A percentile compares a stretch with the other conserved stretches of the same genome.
phyloP scores from a whole-genome alignment of 2,329 filamentous ascomycete genomes.

The Dryadomyces quercivorus region DNA sequence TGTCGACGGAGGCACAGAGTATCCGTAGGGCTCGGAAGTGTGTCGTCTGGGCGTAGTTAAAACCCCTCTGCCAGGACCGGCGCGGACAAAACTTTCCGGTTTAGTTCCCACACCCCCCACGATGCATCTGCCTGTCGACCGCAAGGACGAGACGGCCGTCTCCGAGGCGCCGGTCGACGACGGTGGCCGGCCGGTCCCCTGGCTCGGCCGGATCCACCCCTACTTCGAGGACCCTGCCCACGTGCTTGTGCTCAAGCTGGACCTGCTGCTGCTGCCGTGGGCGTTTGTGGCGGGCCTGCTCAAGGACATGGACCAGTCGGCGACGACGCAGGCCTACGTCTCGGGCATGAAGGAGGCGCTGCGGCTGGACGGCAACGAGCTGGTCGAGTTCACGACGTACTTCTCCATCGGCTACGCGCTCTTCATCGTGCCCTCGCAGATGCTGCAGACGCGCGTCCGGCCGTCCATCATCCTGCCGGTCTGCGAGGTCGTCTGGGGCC shows the following conservation, averaged over 20 bases:
- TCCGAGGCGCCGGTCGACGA: not conserved
- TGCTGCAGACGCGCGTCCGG: slow-evolving; percentile 30
- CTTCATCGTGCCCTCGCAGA: slow-evolving; percentile 17
- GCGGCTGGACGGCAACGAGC: slow-evolving; percentile 35
- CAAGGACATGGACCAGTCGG: slow-evolving; percentile 34
- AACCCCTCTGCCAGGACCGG: too few relatives aligned
- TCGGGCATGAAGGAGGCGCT: slow-evolving; percentile 38
- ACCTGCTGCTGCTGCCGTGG: slow-evolving; percentile 27
- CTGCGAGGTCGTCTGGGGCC: slow-evolving; percentile 24
- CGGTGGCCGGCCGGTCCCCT: not conserved
- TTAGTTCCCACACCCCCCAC: too few relatives aligned
- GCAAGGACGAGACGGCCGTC: not conserved
- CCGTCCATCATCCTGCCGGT: slow-evolving; percentile 33
- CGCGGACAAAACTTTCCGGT: too few relatives aligned
- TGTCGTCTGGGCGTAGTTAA: too few relatives aligned
- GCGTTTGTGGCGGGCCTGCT: slow-evolving; percentile 34
- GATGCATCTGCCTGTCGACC: too few relatives aligned
- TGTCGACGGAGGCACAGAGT: too few relatives aligned
- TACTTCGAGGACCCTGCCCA: not conserved
- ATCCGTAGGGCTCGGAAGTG: too few relatives aligned
- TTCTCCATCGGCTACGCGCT: slow-evolving; percentile 51
- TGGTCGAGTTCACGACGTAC: slow-evolving; percentile 37
- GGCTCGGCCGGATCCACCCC: not conserved
- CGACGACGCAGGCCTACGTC: slow-evolving; percentile 25
- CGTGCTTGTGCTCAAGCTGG: slow-evolving; percentile 30